These are phyloP conservation scores for Cystobasidiaceae sp. DNA, from an alignment of 1,284 basidiomycete genomes.

Conservation along the genomic window DNA sequence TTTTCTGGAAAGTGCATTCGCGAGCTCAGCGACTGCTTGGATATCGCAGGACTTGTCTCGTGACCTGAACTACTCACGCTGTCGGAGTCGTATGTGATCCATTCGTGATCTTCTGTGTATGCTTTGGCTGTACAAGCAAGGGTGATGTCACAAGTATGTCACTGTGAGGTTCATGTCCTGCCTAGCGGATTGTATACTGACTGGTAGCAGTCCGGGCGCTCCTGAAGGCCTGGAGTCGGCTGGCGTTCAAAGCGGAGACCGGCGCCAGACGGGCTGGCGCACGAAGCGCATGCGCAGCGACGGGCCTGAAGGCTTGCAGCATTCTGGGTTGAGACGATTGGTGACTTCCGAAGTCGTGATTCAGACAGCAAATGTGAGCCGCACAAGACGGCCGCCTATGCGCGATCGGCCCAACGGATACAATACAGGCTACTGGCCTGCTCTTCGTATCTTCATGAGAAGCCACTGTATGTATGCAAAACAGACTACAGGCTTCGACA, in stretches of 20 bases:
- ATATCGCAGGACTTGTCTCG: neutral
- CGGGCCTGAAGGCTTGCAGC: slow-evolving; percentile 4
- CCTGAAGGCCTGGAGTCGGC: neutral
- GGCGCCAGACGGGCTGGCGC: neutral
- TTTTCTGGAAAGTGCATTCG: slow-evolving; percentile 42
- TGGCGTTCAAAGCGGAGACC: neutral
- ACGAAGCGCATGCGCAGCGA: neutral
- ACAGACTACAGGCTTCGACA: too few species aligned
- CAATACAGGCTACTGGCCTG: too few species aligned
- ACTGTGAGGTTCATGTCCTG: too few species aligned
- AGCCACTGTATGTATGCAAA: too few species aligned
- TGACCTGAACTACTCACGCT: slow-evolving; percentile 49
- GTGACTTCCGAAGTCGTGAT: too few species aligned
- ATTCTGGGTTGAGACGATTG: too few species aligned
- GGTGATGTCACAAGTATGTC: too few species aligned
- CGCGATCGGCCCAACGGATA: too few species aligned
- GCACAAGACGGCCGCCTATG: too few species aligned
- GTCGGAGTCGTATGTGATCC: slow-evolving; percentile 70
- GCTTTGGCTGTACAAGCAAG: slow-evolving; percentile 8
- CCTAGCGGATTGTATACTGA: neutral
- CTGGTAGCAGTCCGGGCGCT: neutral
- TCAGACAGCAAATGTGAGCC: too few species aligned
- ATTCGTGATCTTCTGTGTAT: slow-evolving; percentile 88
- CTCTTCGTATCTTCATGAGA: too few species aligned
- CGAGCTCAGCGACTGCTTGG: neutral